These are phyloP conservation scores for Populus hybrid DNA, from an alignment of 441 rosid genomes.

Conservation along the genomic window DNA sequence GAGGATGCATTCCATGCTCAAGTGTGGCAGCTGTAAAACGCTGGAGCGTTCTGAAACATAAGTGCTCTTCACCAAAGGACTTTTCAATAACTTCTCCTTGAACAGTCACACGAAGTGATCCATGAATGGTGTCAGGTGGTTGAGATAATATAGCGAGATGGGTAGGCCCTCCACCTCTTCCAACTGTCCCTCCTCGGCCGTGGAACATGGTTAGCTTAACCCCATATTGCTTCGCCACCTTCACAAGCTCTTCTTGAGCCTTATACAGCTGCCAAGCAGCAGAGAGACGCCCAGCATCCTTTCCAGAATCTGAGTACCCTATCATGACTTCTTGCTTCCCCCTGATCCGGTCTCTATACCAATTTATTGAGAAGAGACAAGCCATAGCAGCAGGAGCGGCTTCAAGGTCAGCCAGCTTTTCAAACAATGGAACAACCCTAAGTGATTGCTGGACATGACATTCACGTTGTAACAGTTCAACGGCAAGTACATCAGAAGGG, in stretches of 20 bases:
- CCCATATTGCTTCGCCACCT: slow-evolving; percentile 81
- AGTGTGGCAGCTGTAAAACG: no score
- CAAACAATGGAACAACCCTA: slow-evolving; percentile 41
- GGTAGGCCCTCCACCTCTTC: slow-evolving; percentile 98
- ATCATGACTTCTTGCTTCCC: slow-evolving; percentile 99
- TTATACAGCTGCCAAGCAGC: slow-evolving; percentile 95
- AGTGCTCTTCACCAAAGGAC: no score
- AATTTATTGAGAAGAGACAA: slow-evolving; percentile 80
- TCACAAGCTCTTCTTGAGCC: slow-evolving; percentile 92
- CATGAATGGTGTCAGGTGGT: no score
- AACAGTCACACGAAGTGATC: no score
- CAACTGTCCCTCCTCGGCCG: slow-evolving; percentile 97
- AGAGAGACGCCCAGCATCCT: slow-evolving; percentile 91
- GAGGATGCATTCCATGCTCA: no score
- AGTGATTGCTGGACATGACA: no score
- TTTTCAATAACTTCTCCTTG: no score
- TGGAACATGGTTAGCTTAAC: slow-evolving; percentile 95
- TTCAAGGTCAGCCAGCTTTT: slow-evolving; percentile 93
- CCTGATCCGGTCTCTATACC: slow-evolving; percentile 81
- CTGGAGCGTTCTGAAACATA: no score
- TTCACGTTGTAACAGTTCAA: no score
- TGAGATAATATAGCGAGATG: slow-evolving; percentile 78
- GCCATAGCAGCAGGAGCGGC: slow-evolving; percentile 93
- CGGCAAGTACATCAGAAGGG: no score
- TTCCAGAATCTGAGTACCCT: slow-evolving; percentile 95